Evolutionary conservation across 1,139 yeast species (phyloP), one percentile per base, ranked within the genome.

Genomic region (Waltiozyma sp.): DNA sequence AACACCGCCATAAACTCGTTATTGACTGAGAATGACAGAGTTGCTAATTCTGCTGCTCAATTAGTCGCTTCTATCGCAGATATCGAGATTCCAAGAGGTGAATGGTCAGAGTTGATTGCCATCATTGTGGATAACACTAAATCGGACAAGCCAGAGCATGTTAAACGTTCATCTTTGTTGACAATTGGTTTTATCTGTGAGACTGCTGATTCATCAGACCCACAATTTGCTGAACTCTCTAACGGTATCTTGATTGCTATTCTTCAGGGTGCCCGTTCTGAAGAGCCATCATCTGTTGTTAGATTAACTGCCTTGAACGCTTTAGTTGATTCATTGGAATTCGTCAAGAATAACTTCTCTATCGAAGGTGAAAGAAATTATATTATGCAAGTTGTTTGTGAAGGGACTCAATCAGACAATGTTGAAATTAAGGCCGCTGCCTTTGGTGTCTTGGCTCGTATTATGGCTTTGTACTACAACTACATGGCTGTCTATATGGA

Each of bases 311-410:
- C 98, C 3, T 71, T 91, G 53, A 85, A 84, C 57, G 96, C 98
- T 1, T 73, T 91, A 50, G 94, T 85, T 42, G 86, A 85, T 64
- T 88, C 97, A 28, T 73, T 91, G 56, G 95, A 84, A 54, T 91
- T 91, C 62, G 87, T 91, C 62, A 78, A 83, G 51, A 75, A 72
- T 57, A 91, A 91, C 65, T 93, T 91, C 69, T 88, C 80, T 55
- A 76, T 84, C 48, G 97, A 91, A 59, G 94, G 94, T 48, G 98
- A 91, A 69, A 77, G 98, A 59, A 88, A 91, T 62, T 89, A 84
- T 64, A 84, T 91, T 60, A 91, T 91, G 98, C 96, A 88, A 68
- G 97, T 91, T 41, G 96, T 91, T 13, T 91, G 98, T 66, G 98
- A 91, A 64, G 96, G 97, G 19, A 89, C 98, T 18, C 96, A 91